Base-by-base conservation (phyloP, 2,329 filamentous ascomycete species). In the Fusarium kyushuense region DNA sequence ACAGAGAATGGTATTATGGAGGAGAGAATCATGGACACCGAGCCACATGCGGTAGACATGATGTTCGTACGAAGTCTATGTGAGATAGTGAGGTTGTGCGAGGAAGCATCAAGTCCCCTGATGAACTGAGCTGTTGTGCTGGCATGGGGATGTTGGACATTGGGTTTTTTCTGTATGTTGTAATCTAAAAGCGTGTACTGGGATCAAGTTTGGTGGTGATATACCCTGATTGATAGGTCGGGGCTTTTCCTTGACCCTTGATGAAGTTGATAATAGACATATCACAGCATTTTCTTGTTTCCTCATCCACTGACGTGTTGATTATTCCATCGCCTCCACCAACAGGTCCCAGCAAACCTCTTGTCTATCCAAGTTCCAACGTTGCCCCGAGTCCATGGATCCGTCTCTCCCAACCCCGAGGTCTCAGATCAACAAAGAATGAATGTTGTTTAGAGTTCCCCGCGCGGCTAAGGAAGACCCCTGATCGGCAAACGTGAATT, bases 21-120 rank as follows among this genome's bases (percentile, higher is more conserved):
- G 29, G 77, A 79, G 19, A 68, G 69, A 19, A 58, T 76, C 46
- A 58, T 78, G 41, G 75, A 78, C 16, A 57, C 70, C 49, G 77
- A 77, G 7, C 65, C 69, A 3, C 72, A 74, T 5, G 77, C 79
- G 19, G 69, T 75, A 1, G 81, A 83, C 30, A 74, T 75, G 55
- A 70, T 81, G 9, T 75, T 82, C n/a, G 70, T 81, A 59, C 73
- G 78, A 42, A 80, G 80, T 40, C 72, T 82, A 3, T 82, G 81
- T 49, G 81, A 82, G 72, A 80, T 82, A 72, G 81, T 82, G 25
- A 74, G 78, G 54, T 68, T 80, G 54, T 73, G 73, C 1, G 79
- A 81, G 54, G 79, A 81, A 40, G 61, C 45, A 5, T 25, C 57
- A 21, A 67, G 16, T 52, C 38, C 21, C 6, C 23, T 30, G 17